Conservation (phyloP, 192 early-diverging fungal species). For the Entomortierella parvispora region DNA sequence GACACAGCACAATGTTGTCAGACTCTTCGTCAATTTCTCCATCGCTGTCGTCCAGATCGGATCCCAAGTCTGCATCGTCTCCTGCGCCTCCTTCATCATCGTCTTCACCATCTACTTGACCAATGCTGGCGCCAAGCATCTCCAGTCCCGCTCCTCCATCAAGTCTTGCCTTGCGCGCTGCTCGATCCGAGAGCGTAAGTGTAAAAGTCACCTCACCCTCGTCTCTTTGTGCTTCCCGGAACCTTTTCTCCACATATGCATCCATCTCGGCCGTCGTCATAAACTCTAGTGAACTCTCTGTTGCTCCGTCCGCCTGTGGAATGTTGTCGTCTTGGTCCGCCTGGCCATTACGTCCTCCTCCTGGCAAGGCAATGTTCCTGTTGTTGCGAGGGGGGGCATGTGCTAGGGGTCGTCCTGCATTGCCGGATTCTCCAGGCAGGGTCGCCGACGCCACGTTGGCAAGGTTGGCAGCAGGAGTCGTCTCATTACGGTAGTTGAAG, state of each 20-base stretch:
- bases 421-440: constrained; percentile 32
- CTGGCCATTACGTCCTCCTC: constrained; percentile 50
- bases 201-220: constrained; percentile 46
- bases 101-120: constrained; percentile 32
- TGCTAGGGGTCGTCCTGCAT: constrained; percentile 44
- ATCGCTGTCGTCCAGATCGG: constrained; percentile 51
- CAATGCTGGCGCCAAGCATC: constrained; percentile 8
- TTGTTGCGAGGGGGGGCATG: constrained; percentile 31
- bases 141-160: constrained; percentile 36
- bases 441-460: constrained; percentile 42
- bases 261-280: constrained; percentile 60
- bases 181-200: constrained; percentile 42
- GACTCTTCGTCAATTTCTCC: constrained; percentile 49
- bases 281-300: constrained; percentile 71
- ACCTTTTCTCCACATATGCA: constrained; percentile 26
- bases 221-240: constrained; percentile 15
- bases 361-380: constrained; percentile 31
- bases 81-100: constrained; percentile 25
- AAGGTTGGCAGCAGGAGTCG: constrained; percentile 49
- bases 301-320: constrained; percentile 72
- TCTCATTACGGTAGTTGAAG: constrained; percentile 33
- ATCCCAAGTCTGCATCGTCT: constrained; percentile 40
- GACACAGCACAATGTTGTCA: constrained; percentile 42
- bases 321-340: constrained; percentile 80
- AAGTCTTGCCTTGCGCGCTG: constrained; percentile 34